A percentile compares a stretch with the other conserved stretches of the same genome.
phyloP scores from a whole-genome alignment of 2,329 filamentous ascomycete genomes.

The Cytospora chrysosperma region DNA sequence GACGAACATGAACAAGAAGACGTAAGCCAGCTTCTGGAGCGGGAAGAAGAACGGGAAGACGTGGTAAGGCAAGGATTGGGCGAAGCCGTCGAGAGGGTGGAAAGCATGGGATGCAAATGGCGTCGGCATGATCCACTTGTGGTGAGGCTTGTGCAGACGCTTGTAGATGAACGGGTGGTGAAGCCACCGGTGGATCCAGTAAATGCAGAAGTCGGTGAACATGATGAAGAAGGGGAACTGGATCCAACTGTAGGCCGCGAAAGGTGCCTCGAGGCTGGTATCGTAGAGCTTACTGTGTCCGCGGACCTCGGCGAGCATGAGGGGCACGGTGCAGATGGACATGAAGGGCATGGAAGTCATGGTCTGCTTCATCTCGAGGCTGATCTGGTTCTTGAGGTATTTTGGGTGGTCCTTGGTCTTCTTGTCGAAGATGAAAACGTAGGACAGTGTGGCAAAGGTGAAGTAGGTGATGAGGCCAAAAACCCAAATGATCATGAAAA shows the following conservation, averaged over 20 bases:
- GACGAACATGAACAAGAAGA: constrained; percentile 84
- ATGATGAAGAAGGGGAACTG: constrained; percentile 87
- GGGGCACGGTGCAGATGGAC: constrained; percentile 75
- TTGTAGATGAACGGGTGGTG: constrained; percentile 84
- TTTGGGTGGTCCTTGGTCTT: constrained; percentile 84
- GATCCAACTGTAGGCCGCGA: constrained; percentile 71
- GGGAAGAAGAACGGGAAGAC: constrained; percentile 91
- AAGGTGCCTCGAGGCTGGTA: constrained; percentile 70
- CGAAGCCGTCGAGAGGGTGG: constrained; percentile 88
- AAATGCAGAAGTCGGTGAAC: constrained; percentile 89
- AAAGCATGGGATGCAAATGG: constrained; percentile 92
- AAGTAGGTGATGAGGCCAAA: constrained; percentile 87
- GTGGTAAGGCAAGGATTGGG: constrained; percentile 89
- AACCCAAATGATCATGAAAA: constrained; percentile 85
- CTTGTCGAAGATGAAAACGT: constrained; percentile 89
- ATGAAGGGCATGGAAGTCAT: constrained; percentile 76
- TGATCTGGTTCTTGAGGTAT: constrained; percentile 91
- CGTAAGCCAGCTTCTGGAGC: constrained; percentile 85
- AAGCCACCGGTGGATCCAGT: constrained; percentile 85
- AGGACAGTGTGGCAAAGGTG: constrained; percentile 77
- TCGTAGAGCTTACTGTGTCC: constrained; percentile 90
- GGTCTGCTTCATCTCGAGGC: constrained; percentile 80
- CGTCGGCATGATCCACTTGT: constrained; percentile 99
- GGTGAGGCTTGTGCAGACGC: constrained; percentile 90
- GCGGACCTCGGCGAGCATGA: constrained; percentile 80